Percentiles rank a stretch among this genome's conserved stretches.
phyloP scores from a whole-genome alignment of 2,329 filamentous ascomycete genomes.

The Ascochyta fabae region DNA sequence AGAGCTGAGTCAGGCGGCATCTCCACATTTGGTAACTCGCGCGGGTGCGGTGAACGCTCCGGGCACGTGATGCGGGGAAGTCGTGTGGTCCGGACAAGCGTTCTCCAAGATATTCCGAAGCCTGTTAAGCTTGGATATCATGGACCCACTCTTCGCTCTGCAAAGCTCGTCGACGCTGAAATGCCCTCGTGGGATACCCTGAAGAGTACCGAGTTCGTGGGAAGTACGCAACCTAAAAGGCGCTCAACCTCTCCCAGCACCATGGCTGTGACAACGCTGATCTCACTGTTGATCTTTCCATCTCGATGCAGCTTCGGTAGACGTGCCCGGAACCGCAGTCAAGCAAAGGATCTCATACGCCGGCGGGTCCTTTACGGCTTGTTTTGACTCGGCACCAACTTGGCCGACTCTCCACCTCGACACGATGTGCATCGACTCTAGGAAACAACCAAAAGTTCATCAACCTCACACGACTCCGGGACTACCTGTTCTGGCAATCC shows the following conservation, averaged over 20 bases:
- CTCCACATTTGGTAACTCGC: conserved; percentile 14
- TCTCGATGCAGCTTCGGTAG: neutral
- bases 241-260: conserved; percentile 1
- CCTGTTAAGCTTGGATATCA: neutral
- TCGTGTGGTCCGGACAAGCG: conserved; percentile 7
- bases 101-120: conserved; percentile 4
- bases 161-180: conserved; percentile 5
- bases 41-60: conserved; percentile 5
- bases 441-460: conserved; percentile 6
- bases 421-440: conserved; percentile 5
- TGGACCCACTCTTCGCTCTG: conserved; percentile 1
- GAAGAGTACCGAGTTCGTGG: neutral
- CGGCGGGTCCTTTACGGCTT: conserved; percentile 14
- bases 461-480: conserved; percentile 8
- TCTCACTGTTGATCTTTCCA: conserved; percentile 2
- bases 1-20: conserved; percentile 3
- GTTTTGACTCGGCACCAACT: conserved; percentile 11
- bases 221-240: neutral
- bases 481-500: conserved; percentile 8
- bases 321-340: neutral
- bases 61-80: conserved; percentile 9
- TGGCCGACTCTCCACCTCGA: conserved; percentile 8
- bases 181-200: neutral
- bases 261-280: conserved; percentile 5
- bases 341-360: conserved; percentile 15